Conservation (phyloP, 352 stramenopile species). For the Pythium pectinolyticum region DNA sequence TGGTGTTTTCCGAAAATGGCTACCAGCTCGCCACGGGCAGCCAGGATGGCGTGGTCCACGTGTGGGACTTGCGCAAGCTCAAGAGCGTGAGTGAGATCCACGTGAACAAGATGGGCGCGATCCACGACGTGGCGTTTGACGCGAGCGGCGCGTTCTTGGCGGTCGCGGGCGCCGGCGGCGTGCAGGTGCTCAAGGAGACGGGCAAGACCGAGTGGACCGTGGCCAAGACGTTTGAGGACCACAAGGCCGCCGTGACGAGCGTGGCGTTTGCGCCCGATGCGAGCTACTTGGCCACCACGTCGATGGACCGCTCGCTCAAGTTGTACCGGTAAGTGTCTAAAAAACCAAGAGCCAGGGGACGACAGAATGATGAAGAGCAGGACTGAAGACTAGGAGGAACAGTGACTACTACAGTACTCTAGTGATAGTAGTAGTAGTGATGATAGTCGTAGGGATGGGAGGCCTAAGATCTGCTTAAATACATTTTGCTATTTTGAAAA, state of each 20-base stretch:
- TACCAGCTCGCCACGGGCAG: conserved; percentile 91
- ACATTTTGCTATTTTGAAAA: too few species aligned
- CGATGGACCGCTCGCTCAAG: conserved; percentile 79
- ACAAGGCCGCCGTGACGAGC: conserved; percentile 68
- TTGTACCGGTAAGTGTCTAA: conserved; percentile 53
- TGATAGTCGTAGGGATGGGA: too few species aligned
- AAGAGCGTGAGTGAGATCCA: conserved; percentile 75
- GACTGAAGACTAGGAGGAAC: not conserved
- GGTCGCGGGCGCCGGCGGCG: conserved; percentile 38
- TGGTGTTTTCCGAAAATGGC: conserved; percentile 95
- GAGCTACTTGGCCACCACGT: conserved; percentile 64
- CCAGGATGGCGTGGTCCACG: conserved; percentile 75
- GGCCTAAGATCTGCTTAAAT: too few species aligned
- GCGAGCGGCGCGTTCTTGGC: conserved; percentile 57
- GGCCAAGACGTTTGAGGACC: conserved; percentile 59
- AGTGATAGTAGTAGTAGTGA: too few species aligned
- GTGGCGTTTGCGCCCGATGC: conserved; percentile 59
- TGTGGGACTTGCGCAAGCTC: conserved; percentile 95
- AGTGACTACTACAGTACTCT: too few species aligned
- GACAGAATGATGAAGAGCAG: not conserved
- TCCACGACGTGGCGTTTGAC: conserved; percentile 64
- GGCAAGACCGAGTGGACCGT: conserved; percentile 67
- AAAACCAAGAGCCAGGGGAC: not conserved
- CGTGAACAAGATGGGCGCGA: conserved; percentile 44
- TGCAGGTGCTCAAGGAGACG: conserved; percentile 62